Evolutionary conservation across 306 rosid species (phyloP), one percentile per base, ranked within the genome.

Genomic region (Dryas drummondii): DNA sequence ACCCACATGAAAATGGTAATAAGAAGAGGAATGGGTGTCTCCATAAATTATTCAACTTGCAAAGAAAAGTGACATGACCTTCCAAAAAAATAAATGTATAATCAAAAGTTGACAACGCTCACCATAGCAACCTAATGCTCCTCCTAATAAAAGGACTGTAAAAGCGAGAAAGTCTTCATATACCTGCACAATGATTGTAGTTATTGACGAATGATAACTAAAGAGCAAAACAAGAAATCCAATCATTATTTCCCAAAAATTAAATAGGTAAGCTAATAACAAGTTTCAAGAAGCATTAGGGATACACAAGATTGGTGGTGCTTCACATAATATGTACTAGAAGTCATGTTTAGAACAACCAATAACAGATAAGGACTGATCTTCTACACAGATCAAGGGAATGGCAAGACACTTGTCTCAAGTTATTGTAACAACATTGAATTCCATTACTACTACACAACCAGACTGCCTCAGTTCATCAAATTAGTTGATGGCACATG

Each of bases 41-140:
- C 14, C 45, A 60, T 10, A 1, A 41, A 22, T 9, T 60, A 37
- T 14, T 59, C 62, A 59, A 46, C 46, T 12, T 61, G 66, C 41
- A 63, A 42, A 1, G 11, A 40, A 63, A 0, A 14, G 26, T 26
- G 48, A 32, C 46, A 69, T 54, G 64, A 57, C 63, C 49, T 40
- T 53, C 44, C 66, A 42, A 53, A 70, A 4, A 41, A 55, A 37
- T 7, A 53, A 42, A 59, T 14, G 17, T 40, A 52, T 14, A 42
- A 17, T 7, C 10, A 13, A 12, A 71, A 54, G 56, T 47, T 37
- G 17, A 55, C 63, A n/a, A 44, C 27, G 22, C 74, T 88, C 80
- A 88, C 97, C 89, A 17, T 87, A 91, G 82, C 72, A 87, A 46
- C 91, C 93, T 68, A 91, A 83, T 76, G 84, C 90, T 45, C 80